These are phyloP conservation scores for Fusarium clavum DNA, from an alignment of 2,329 filamentous ascomycete species.

Conservation along the genomic window DNA sequence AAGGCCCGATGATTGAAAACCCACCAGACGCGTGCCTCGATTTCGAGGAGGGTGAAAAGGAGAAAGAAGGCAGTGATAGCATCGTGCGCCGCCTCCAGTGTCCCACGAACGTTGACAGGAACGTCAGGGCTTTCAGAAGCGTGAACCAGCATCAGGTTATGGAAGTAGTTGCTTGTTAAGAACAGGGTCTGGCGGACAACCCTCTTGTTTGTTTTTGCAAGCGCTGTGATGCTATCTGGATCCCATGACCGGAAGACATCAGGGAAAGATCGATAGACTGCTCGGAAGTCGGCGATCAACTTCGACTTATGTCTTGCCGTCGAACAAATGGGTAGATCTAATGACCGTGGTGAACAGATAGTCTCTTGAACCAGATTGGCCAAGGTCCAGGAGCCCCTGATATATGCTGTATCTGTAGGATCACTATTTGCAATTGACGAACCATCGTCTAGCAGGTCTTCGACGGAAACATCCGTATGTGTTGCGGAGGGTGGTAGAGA, in stretches of 20 bases:
- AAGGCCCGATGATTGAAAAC: conserved; percentile 86
- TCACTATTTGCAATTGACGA: conserved; percentile 68
- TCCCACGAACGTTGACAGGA: conserved; percentile 73
- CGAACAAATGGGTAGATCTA: conserved; percentile 77
- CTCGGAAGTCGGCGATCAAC: conserved; percentile 75
- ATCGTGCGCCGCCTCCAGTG: conserved; percentile 80
- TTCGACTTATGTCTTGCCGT: conserved; percentile 76
- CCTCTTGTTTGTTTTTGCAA: conserved; percentile 71
- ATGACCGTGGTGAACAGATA: conserved; percentile 78
- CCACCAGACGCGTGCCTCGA: conserved; percentile 85
- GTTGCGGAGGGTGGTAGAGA: conserved; percentile 82
- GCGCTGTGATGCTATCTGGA: conserved; percentile 66
- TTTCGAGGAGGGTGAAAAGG: conserved; percentile 74
- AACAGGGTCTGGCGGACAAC: conserved; percentile 81
- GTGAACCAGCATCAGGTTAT: conserved; percentile 84
- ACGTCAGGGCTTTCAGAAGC: conserved; percentile 75
- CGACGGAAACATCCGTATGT: conserved; percentile 82
- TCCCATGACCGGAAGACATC: conserved; percentile 77
- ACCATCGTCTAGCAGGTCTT: conserved; percentile 75
- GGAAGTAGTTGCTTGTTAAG: conserved; percentile 83
- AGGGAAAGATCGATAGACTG: conserved; percentile 79
- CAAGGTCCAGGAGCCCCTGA: conserved; percentile 81
- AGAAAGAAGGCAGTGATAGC: conserved; percentile 81
- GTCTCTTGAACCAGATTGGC: conserved; percentile 83
- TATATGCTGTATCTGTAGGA: conserved; percentile 76